Conservation (phyloP, 805 yeast genomes). For the Suhomyces pyralidae region DNA sequence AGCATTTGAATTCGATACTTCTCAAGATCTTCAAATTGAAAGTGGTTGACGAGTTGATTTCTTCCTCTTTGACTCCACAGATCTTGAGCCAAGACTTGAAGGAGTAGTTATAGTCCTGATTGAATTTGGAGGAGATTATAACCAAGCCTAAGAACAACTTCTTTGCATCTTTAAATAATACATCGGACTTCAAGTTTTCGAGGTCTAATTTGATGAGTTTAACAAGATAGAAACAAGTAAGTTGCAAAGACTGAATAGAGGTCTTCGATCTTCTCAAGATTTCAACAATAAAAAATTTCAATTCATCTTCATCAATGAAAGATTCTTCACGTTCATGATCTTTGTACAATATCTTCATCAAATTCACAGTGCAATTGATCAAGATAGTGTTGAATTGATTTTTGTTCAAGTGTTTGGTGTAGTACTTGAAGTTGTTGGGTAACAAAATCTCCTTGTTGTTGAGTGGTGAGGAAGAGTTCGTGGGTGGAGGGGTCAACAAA, state of each 20-base stretch:
- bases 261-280: slow-evolving; percentile 53
- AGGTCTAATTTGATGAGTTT: slow-evolving; percentile 33
- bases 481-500: slow-evolving; percentile 17
- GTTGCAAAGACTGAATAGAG: slow-evolving; percentile 59
- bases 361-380: slow-evolving; percentile 34
- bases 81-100: slow-evolving; percentile 72
- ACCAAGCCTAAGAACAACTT: slow-evolving; percentile 65
- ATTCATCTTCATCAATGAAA: slow-evolving; percentile 12
- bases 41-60: slow-evolving; percentile 9
- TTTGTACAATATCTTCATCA: slow-evolving; percentile 32
- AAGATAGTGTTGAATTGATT: slow-evolving; percentile 39
- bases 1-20: slow-evolving; percentile 50
- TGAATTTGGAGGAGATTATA: slow-evolving; percentile 69
- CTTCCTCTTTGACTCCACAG: slow-evolving; percentile 47
- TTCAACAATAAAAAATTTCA: slow-evolving; percentile 36
- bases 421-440: slow-evolving; percentile 41
- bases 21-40: slow-evolving; percentile 49
- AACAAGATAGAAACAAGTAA: slow-evolving; percentile 63
- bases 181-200: slow-evolving; percentile 5
- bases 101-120: slow-evolving; percentile 69
- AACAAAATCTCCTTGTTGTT: slow-evolving; percentile 10
- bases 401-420: slow-evolving; percentile 38
- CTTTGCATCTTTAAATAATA: slow-evolving; percentile 49
- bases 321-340: slow-evolving; percentile 2
- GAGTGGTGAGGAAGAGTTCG: slow-evolving; percentile 12